Conservation (phyloP, 2,329 filamentous ascomycete genomes). For the Dothistroma septosporum region DNA sequence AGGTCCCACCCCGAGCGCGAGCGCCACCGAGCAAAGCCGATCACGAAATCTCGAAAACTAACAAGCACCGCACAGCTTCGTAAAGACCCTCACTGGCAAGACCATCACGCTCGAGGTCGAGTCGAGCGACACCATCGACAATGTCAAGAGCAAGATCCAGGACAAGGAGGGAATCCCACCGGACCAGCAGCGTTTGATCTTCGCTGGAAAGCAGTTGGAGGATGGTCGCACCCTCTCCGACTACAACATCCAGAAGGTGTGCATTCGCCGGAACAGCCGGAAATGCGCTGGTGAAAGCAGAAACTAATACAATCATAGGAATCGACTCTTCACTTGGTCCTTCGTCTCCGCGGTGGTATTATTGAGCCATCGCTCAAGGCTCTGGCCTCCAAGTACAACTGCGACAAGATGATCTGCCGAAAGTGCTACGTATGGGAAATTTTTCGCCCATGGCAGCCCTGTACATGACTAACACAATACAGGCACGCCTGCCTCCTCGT, state of each 20-base stretch:
- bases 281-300: not conserved
- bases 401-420: slow-evolving; percentile 99
- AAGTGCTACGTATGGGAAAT: slow-evolving; percentile 83
- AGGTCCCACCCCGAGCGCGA: slow-evolving; percentile 20
- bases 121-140: slow-evolving; percentile 98
- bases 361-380: slow-evolving; percentile 99
- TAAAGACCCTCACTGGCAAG: slow-evolving; percentile 99
- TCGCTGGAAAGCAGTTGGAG: slow-evolving; percentile 98
- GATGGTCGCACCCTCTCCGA: slow-evolving; percentile 96
- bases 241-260: slow-evolving; percentile 98
- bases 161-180: slow-evolving; percentile 99
- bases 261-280: slow-evolving; percentile 30
- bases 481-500: slow-evolving; percentile 86
- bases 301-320: slow-evolving; percentile 54
- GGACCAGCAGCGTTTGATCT: slow-evolving; percentile 98
- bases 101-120: slow-evolving; percentile 99
- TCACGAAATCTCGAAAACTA: slow-evolving; percentile 17
- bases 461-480: slow-evolving; percentile 23
- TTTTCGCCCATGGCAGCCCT: slow-evolving; percentile 7
- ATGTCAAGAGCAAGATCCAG: slow-evolving; percentile 99
- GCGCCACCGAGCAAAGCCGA: slow-evolving; percentile 13
- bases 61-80: slow-evolving; percentile 66
- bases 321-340: slow-evolving; percentile 96
- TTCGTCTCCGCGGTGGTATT: slow-evolving; percentile 98
- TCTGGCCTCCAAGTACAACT: slow-evolving; percentile 99